phyloP scores from a whole-genome alignment of 164 flowering plant species.

The Berberis vulgaris region DNA sequence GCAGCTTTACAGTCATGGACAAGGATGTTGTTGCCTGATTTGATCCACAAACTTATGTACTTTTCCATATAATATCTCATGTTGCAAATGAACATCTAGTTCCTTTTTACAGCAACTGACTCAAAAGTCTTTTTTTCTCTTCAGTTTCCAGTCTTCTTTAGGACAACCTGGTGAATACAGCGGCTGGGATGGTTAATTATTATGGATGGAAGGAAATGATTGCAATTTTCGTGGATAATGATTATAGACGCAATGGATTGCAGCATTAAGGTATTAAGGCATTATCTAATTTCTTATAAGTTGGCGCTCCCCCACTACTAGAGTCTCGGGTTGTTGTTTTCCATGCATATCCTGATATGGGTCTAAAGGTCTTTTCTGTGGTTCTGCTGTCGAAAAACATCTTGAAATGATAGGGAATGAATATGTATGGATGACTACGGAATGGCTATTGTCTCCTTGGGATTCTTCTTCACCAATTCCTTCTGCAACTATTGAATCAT shows the following conservation, averaged over 20 bases:
- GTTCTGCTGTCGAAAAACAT: conserved; percentile 31
- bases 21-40: conserved; percentile 58
- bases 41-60: conserved; percentile 80
- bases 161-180: conserved; percentile 78
- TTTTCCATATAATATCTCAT: conserved; percentile 65
- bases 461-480: conserved; percentile 49
- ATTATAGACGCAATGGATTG: conserved; percentile 67
- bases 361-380: conserved; percentile 39
- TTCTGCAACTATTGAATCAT: conserved; percentile 25
- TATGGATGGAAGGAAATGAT: conserved; percentile 72
- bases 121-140: conserved; percentile 61
- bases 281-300: conserved; percentile 65
- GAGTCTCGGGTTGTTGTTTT: conserved; percentile 74
- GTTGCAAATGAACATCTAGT: conserved; percentile 78
- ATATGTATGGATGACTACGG: conserved; percentile 89
- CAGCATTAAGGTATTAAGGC: conserved; percentile 56
- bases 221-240: conserved; percentile 70
- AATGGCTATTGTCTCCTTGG: conserved; percentile 64
- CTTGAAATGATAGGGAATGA: conserved; percentile 78
- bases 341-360: conserved; percentile 46
- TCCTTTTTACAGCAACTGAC: conserved; percentile 82
- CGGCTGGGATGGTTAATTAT: conserved; percentile 59
- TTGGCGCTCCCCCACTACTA: conserved; percentile 30
- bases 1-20: conserved; percentile 83
- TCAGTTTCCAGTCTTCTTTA: conserved; percentile 72